These are phyloP conservation scores for Pyricularia sp. DNA, from an alignment of 2,329 filamentous ascomycete species.

Conservation along the genomic window DNA sequence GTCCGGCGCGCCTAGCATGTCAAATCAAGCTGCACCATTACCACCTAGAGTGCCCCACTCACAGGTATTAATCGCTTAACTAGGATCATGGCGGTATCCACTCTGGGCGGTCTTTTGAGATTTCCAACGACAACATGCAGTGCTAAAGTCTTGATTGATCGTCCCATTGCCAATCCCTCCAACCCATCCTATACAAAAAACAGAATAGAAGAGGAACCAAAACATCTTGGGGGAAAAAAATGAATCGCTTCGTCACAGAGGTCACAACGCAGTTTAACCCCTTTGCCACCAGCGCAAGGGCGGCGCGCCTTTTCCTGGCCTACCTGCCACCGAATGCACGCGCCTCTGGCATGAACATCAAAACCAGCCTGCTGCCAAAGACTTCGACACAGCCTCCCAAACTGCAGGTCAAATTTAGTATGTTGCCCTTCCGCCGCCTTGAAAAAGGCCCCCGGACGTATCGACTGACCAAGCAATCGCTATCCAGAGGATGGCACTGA, in stretches of 20 bases:
- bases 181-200: background rate
- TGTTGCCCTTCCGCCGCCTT: conserved; percentile 14
- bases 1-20: background rate
- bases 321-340: conserved; percentile 71
- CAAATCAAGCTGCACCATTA: background rate
- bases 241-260: conserved; percentile 75
- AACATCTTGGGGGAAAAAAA: conserved; percentile 38
- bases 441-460: background rate
- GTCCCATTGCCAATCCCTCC: background rate
- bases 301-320: conserved; percentile 78
- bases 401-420: conserved; percentile 78
- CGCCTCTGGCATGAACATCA: conserved; percentile 59
- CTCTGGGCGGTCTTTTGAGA: background rate
- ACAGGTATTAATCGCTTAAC: background rate
- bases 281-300: conserved; percentile 66
- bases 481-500: conserved; percentile 79
- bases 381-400: conserved; percentile 53
- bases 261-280: conserved; percentile 85
- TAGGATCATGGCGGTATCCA: background rate
- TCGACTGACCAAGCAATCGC: background rate
- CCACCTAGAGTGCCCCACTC: no score
- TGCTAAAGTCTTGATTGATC: background rate
- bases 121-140: background rate
- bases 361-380: conserved; percentile 61
- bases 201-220: background rate